phyloP scores from a whole-genome alignment of 768 basidiomycete species.

The Tremella yokohamensis region DNA sequence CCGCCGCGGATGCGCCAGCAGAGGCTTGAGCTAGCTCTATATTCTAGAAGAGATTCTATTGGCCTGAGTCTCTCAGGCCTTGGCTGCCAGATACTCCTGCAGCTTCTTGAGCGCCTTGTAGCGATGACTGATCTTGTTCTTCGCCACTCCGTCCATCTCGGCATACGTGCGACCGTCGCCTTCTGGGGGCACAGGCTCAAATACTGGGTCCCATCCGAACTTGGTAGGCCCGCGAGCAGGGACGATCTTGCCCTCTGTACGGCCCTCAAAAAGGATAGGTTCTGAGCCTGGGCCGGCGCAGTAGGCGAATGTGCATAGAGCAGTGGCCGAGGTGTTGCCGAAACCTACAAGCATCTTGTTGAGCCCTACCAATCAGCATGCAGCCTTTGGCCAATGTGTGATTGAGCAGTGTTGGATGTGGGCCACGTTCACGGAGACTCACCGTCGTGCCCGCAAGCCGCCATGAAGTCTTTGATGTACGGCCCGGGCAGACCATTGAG shows the following conservation, averaged over 20 bases:
- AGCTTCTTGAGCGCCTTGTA: conserved; percentile 69
- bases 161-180: conserved; percentile 76
- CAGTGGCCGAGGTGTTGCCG: conserved; percentile 71
- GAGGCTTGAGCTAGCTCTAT: not conserved
- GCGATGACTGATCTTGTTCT: conserved; percentile 66
- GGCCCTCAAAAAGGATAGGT: conserved; percentile 79
- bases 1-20: not conserved
- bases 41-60: not conserved
- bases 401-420: too few relatives aligned
- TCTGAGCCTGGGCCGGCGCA: conserved; percentile 71
- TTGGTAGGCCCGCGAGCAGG: conserved; percentile 68
- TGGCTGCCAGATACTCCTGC: conserved; percentile 46
- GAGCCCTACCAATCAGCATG: conserved; percentile 57
- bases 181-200: conserved; percentile 60
- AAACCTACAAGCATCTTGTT: conserved; percentile 80
- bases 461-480: conserved; percentile 92
- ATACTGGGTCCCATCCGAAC: conserved; percentile 91
- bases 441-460: conserved; percentile 79
- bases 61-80: conserved; percentile 10
- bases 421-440: not conserved
- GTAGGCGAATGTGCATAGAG: conserved; percentile 95
- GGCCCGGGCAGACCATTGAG: conserved; percentile 89
- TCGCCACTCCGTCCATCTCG: conserved; percentile 64
- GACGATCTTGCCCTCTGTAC: conserved; percentile 85
- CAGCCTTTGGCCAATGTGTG: conserved; percentile 1